Base-by-base conservation (phyloP, 768 basidiomycete genomes). In the Daedalea quercina region DNA sequence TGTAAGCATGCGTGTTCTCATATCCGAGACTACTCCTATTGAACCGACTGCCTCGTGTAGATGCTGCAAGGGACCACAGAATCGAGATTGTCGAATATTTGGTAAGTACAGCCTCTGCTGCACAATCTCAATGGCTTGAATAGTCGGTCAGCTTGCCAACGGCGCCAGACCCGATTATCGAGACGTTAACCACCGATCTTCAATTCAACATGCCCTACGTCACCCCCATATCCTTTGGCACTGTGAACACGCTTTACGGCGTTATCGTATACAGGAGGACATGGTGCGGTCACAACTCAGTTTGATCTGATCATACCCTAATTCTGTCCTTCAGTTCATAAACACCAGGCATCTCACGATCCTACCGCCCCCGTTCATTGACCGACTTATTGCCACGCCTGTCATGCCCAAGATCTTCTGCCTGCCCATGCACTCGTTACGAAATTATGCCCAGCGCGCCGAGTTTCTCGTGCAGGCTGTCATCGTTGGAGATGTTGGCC, bases 21-120 rank as follows among this genome's bases (percentile, higher is more conserved):
- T 40, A 6, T 31, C 28, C 28, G 28, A 31, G 28, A 6, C 28
- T 31, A 31, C 11, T 31, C 28, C 37, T 15, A 17, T 40, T 19
- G 13, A 31, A 47, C 42, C 9, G 23, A 34, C 50, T n/a, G n/a
- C n/a, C 31, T 42, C 35, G 44, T 56, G 52, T 63, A 91, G 88
- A 90, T 68, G 87, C 88, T 26, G 79, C 85, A 44, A 81, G 88
- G 53, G 88, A 91, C 66, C 81, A 84, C 44, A 78, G 76, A 58
- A 63, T 82, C 40, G 76, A 82, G 50, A 84, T 89, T n/a, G 84
- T 84, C 8, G 74, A 78, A 56, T 69, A 75, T 57, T 70, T 90
- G 68, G 87, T 87, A 66, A 45, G 83, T 67, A 20, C 11, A 19
- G 13, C 19, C 37, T 8, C 4, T 17, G 37, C 37, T 3, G 15